A percentile compares a stretch with the other conserved stretches of the same genome.
phyloP scores from a whole-genome alignment of 805 yeast genomes.

The Candida loeiensis region DNA sequence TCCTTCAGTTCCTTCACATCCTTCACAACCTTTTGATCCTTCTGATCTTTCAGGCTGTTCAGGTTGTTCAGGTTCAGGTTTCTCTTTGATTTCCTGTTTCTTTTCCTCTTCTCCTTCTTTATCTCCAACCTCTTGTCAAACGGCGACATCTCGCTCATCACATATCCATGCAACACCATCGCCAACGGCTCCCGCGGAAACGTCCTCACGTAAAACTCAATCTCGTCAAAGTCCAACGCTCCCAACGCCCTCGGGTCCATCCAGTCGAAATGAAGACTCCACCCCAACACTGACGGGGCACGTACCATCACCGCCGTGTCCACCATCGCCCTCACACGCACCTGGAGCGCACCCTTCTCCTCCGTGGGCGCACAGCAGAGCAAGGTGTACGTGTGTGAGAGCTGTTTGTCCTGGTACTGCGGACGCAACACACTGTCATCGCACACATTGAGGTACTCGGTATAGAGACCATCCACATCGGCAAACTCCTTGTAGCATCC shows the following conservation, averaged over 20 bases:
- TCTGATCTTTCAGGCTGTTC: slow-evolving; percentile 10
- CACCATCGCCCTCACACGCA: slow-evolving; percentile 51
- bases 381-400: slow-evolving; percentile 54
- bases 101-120: slow-evolving; percentile 11
- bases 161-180: slow-evolving; percentile 56
- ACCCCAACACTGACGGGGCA: slow-evolving; percentile 55
- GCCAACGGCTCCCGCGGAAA: slow-evolving; percentile 65
- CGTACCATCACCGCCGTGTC: slow-evolving; percentile 72
- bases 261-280: slow-evolving; percentile 77
- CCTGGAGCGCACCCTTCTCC: slow-evolving; percentile 22
- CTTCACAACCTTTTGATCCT: slow-evolving; percentile 1
- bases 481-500: slow-evolving; percentile 44
- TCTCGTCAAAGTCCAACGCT: slow-evolving; percentile 42
- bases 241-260: slow-evolving; percentile 50
- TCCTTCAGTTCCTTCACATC: slow-evolving; percentile 11
- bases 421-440: slow-evolving; percentile 62
- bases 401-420: slow-evolving; percentile 53
- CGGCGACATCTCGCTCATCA: slow-evolving; percentile 66
- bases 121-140: slow-evolving; percentile 35
- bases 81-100: slow-evolving; percentile 10
- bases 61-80: slow-evolving; percentile 12
- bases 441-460: slow-evolving; percentile 50
- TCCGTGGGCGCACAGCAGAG: slow-evolving; percentile 54
- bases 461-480: slow-evolving; percentile 51
- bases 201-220: slow-evolving; percentile 50